Evolutionary conservation across 495 filamentous ascomycete genomes (phyloP).

Genomic region (Patellaria atrata): DNA sequence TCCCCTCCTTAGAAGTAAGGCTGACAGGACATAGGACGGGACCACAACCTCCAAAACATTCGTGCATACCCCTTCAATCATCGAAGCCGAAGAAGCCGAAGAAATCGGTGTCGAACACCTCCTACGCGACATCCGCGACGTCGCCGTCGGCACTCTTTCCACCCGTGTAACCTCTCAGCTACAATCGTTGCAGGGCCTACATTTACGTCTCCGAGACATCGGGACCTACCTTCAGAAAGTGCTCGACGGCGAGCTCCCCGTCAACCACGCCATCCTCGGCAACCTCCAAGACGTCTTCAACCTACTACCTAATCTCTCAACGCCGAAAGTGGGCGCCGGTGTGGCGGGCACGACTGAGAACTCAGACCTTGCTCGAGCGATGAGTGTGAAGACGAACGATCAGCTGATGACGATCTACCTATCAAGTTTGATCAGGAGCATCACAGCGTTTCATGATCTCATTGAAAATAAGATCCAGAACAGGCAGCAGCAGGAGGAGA

Average conservation of each 20-base stretch:
- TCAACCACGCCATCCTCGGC: conserved; percentile 94
- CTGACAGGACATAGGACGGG: conserved; percentile 54
- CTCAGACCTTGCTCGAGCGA: conserved; percentile 76
- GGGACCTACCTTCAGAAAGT: conserved; percentile 93
- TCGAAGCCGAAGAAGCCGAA: conserved; percentile 97
- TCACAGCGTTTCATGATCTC: conserved; percentile 96
- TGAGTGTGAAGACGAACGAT: conserved; percentile 99
- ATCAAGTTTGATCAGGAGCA: conserved; percentile 88
- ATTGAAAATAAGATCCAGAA: conserved; percentile 99
- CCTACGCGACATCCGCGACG: conserved; percentile 92
- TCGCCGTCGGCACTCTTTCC: conserved; percentile 94
- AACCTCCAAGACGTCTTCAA: conserved; percentile 99
- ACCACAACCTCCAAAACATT: conserved; percentile 96
- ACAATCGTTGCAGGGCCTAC: conserved; percentile 91
- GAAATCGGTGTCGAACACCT: conserved; percentile 98
- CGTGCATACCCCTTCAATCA: conserved; percentile 97
- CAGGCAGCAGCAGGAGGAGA: conserved; percentile 89
- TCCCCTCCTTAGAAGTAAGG: conserved; percentile 5
- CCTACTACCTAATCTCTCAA: conserved; percentile 88
- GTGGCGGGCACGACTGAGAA: conserved; percentile 43
- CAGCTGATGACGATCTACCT: conserved; percentile 97
- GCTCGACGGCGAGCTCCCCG: conserved; percentile 74
- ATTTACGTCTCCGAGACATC: conserved; percentile 90
- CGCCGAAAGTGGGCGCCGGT: conserved; percentile 42
- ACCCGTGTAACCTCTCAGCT: conserved; percentile 96